A percentile compares a stretch with the other conserved stretches of the same genome.
These are phyloP conservation scores for Fusarium sp. DNA, from an alignment of 2,329 filamentous ascomycete genomes.

Conservation along the genomic window DNA sequence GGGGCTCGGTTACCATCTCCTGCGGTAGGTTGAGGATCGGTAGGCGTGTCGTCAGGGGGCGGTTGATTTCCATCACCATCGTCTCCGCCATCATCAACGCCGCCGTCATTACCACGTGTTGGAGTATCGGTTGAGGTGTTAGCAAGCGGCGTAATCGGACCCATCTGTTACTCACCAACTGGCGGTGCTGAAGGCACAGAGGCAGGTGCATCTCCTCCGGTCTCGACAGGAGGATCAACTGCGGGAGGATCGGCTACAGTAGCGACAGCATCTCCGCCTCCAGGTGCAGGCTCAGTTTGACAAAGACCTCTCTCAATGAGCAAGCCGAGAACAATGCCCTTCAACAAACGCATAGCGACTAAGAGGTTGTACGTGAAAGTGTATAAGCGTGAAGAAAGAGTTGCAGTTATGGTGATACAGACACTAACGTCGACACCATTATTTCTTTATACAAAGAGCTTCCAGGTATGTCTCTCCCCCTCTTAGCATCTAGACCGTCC, in stretches of 20 bases:
- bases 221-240: not conserved
- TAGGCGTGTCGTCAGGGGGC: not conserved
- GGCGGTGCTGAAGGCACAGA: not conserved
- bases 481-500: not conserved
- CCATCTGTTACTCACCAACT: not conserved
- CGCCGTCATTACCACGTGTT: not conserved
- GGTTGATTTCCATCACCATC: not conserved
- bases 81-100: not conserved
- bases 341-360: conserved; percentile 3
- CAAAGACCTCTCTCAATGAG: not conserved
- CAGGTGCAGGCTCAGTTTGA: not conserved
- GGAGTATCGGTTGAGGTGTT: not conserved
- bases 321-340: not conserved
- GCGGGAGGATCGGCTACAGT: conserved; percentile 3
- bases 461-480: not conserved
- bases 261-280: not conserved
- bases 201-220: not conserved
- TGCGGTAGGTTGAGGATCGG: not conserved
- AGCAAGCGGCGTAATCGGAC: not conserved
- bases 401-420: no score
- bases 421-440: rapidly evolving
- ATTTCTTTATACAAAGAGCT: not conserved
- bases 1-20: not conserved
- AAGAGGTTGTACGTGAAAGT: not conserved
- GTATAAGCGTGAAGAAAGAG: not conserved